These are phyloP conservation scores for Hanseniaspora gamundiae DNA, from an alignment of 1,139 yeast species.

Conservation along the genomic window DNA sequence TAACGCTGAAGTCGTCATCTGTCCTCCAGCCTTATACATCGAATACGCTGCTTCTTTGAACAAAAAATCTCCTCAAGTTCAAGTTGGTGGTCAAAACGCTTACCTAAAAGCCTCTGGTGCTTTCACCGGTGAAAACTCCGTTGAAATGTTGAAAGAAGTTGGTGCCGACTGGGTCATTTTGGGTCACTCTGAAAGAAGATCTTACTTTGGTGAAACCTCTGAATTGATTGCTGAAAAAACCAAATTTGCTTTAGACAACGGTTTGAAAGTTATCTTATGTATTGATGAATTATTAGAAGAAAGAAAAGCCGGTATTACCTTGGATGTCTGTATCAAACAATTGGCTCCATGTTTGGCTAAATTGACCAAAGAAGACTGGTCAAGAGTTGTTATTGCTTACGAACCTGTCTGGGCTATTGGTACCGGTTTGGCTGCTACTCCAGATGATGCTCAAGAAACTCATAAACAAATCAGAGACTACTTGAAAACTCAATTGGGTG, in stretches of 20 bases:
- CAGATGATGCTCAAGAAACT: slow-evolving; percentile 93
- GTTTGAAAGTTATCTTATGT: slow-evolving; percentile 84
- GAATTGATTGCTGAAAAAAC: slow-evolving; percentile 91
- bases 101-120: slow-evolving; percentile 88
- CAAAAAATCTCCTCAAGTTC: slow-evolving; percentile 56
- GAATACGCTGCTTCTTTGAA: slow-evolving; percentile 58
- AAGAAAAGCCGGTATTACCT: slow-evolving; percentile 79
- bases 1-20: slow-evolving; percentile 75
- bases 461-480: slow-evolving; percentile 82
- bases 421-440: slow-evolving; percentile 98
- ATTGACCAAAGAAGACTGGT: slow-evolving; percentile 63
- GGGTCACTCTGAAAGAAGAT: slow-evolving; percentile 99
- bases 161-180: slow-evolving; percentile 92
- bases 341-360: slow-evolving; percentile 76
- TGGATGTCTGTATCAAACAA: slow-evolving; percentile 81
- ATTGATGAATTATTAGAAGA: slow-evolving; percentile 96
- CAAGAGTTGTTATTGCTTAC: slow-evolving; percentile 83
- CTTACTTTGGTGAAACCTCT: slow-evolving; percentile 80
- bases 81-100: slow-evolving; percentile 84
- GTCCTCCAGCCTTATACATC: slow-evolving; percentile 94
- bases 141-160: slow-evolving; percentile 77
- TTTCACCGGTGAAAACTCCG: slow-evolving; percentile 93
- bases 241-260: slow-evolving; percentile 82
- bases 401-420: slow-evolving; percentile 99
- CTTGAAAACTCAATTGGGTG: slow-evolving; percentile 67